Evolutionary conservation across 148 eudicot species (phyloP), one percentile per base, ranked within the genome.

Genomic region (Camellia japonica): DNA sequence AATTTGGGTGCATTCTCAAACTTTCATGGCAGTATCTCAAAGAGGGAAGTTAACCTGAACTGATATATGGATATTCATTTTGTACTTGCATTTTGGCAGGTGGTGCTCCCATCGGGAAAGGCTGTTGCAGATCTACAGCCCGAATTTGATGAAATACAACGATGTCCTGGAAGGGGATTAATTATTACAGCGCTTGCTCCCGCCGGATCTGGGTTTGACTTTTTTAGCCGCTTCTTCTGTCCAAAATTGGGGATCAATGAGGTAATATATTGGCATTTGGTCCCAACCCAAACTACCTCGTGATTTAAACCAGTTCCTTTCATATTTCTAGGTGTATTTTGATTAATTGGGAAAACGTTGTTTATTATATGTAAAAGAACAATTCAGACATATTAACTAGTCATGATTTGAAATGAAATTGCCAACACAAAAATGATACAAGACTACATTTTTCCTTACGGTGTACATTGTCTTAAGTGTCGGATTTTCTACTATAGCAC

Each of bases 161-260:
- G 82, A 64, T 86, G 84, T 65, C 85, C 92, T 76, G 93, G 92
- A 64, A 82, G 90, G 80, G 97, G 93, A 52, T 52, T 94, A 23
- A 87, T 94, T 74, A 78, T 94, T 59, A 84, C 87, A 16, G 94
- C 88, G 20, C 84, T 80, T 87, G 92, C 92, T 56, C 82, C 91
- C 8, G 71, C 87, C 55, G 93, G 80, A 74, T 90, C 94, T 70
- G 93, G 88, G 47, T 94, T 87, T 47, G 97, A 94, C 81, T 92
- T 92, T 41, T 67, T 81, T 78, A 90, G 93, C 86, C 93, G 98
- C 61, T 90, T 85, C 86, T 94, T 92, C 82, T 80, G 79, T 74
- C 97, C 98, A 38, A 94, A 92, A 16, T 66, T 81, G 14, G 98
- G 96, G 44, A 66, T 94, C 62, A 49, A 84, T 7, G 96, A 90